Evolutionary conservation across 1,284 basidiomycete species (phyloP).

Genomic region (Ceratobasidium sp.): DNA sequence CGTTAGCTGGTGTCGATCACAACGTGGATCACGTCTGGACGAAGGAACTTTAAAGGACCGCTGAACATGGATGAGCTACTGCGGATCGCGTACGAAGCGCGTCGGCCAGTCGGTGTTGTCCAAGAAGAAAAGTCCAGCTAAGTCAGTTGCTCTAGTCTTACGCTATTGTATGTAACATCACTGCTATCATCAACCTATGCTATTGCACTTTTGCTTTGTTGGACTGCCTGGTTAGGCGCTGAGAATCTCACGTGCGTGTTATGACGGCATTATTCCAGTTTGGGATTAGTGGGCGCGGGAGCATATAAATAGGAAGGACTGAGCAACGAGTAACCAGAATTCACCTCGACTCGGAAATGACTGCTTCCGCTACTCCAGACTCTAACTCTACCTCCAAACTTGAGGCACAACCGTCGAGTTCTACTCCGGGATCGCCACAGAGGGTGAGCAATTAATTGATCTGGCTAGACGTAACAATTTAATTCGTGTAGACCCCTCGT

Average conservation of each 20-base stretch:
- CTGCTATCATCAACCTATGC: neutral
- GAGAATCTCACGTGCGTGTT: slow-evolving; percentile 7
- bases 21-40: slow-evolving; percentile 51
- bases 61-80: slow-evolving; percentile 48
- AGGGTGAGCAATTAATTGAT: neutral
- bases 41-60: slow-evolving; percentile 52
- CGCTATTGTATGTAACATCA: neutral
- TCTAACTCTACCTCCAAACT: neutral
- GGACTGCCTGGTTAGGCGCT: slow-evolving; percentile 13
- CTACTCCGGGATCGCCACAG: neutral
- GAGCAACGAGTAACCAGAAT: neutral
- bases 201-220: neutral
- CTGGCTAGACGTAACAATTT: neutral
- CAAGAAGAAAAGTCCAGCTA: slow-evolving; percentile 7
- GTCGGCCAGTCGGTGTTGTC: neutral
- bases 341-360: slow-evolving; percentile 6
- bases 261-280: neutral
- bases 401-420: neutral
- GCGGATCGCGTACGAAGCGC: slow-evolving; percentile 22
- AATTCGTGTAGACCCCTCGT: slow-evolving; percentile 17
- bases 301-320: slow-evolving; percentile 33
- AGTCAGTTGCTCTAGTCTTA: neutral
- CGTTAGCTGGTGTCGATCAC: slow-evolving; percentile 46
- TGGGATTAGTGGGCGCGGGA: neutral
- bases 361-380: neutral